A percentile compares a stretch with the other conserved stretches of the same genome.
Conservation (phyloP, 805 yeast genomes). For the Metschnikowia similis region DNA sequence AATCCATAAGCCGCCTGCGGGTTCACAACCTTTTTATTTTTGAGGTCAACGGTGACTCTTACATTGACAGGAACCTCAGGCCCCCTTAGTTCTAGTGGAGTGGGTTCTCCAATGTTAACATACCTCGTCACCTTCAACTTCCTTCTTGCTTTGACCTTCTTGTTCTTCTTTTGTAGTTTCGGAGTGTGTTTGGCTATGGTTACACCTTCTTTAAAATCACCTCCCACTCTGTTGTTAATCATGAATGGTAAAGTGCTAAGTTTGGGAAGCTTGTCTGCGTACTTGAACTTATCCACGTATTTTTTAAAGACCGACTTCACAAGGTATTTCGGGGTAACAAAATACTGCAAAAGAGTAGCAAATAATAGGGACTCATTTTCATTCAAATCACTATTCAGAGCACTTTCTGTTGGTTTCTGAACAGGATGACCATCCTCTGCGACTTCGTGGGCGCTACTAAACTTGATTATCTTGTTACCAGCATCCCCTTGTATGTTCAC, state of each 20-base stretch:
- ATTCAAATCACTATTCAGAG: constrained; percentile 11
- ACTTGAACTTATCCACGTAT: constrained; percentile 44
- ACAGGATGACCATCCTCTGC: constrained; percentile 13
- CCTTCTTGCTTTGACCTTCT: constrained; percentile 33
- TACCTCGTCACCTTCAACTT: constrained; percentile 60
- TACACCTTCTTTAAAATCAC: constrained; percentile 59
- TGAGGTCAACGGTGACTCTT: constrained; percentile 73
- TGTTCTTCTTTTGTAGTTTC: constrained; percentile 37
- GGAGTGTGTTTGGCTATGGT: constrained; percentile 43
- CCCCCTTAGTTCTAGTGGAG: constrained; percentile 52
- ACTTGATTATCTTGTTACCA: constrained; percentile 29
- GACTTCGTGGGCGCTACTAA: constrained; percentile 29
- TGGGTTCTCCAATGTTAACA: constrained; percentile 68
- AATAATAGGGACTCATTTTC: constrained; percentile 47
- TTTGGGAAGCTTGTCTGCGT: constrained; percentile 68
- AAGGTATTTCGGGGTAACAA: constrained; percentile 81
- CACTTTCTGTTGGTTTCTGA: constrained; percentile 13
- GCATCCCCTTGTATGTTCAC: constrained; percentile 20
- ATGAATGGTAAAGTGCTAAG: constrained; percentile 73
- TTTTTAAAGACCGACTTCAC: constrained; percentile 57
- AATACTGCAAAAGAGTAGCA: constrained; percentile 70
- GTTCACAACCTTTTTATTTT: constrained; percentile 59
- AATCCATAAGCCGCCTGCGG: constrained; percentile 68
- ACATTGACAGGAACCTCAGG: constrained; percentile 68
- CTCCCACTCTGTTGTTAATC: constrained; percentile 39